These are phyloP conservation scores for Trichothecium sympodiale DNA, from an alignment of 2,329 filamentous ascomycete genomes.

Conservation along the genomic window DNA sequence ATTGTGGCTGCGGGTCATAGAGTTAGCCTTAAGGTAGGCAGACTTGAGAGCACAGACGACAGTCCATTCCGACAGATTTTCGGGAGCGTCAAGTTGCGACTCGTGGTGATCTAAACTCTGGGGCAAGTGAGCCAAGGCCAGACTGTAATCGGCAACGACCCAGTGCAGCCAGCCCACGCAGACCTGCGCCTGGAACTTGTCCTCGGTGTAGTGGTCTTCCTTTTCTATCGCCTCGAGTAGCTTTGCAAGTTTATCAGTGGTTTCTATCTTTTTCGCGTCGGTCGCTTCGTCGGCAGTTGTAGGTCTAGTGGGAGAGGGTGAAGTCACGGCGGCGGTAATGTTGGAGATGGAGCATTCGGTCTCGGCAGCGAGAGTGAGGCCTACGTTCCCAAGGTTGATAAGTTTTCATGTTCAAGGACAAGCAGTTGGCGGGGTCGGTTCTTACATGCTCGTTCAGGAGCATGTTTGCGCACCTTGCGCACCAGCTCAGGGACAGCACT, in stretches of 20 bases:
- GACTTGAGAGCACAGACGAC: conserved; percentile 72
- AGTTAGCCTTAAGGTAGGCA: conserved; percentile 64
- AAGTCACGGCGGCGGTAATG: conserved; percentile 18
- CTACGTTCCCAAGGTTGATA: conserved; percentile 26
- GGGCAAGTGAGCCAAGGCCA: conserved; percentile 52
- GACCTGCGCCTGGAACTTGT: conserved; percentile 67
- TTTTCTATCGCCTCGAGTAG: conserved; percentile 46
- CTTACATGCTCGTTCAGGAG: conserved; percentile 74
- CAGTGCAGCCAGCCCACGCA: conserved; percentile 82
- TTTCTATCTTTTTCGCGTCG: conserved; percentile 25
- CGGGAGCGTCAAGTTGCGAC: conserved; percentile 38
- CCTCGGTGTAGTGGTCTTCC: conserved; percentile 41
- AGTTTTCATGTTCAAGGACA: not conserved
- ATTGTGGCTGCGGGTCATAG: conserved; percentile 37
- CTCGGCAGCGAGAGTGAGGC: conserved; percentile 58
- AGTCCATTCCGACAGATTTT: conserved; percentile 60
- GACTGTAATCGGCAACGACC: conserved; percentile 56
- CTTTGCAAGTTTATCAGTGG: conserved; percentile 33
- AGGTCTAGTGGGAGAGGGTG: conserved; percentile 18
- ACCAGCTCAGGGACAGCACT: conserved; percentile 75
- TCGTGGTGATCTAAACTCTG: conserved; percentile 47
- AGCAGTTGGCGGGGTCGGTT: conserved; percentile 7
- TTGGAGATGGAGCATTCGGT: conserved; percentile 55
- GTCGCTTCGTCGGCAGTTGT: conserved; percentile 28
- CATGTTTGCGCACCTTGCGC: conserved; percentile 90